A percentile compares a stretch with the other conserved stretches of the same genome.
Evolutionary conservation across 2,329 filamentous ascomycete genomes (phyloP).

Genomic region (Chalaropsis ovoidea): DNA sequence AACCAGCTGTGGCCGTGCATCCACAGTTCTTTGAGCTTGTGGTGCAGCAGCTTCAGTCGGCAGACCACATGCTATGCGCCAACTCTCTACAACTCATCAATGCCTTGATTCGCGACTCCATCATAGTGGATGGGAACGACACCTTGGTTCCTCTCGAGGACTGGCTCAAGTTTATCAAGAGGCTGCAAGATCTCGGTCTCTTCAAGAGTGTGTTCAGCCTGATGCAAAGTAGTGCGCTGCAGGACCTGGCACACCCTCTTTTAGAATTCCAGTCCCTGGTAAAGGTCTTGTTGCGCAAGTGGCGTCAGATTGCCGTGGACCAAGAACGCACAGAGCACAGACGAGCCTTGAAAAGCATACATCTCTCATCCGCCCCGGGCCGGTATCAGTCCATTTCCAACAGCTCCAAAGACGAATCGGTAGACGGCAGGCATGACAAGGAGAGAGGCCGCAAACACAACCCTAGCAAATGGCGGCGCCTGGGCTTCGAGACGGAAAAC

Average conservation of each 20-base stretch:
- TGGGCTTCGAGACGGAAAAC: constrained; percentile 86
- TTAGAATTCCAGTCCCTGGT: constrained; percentile 89
- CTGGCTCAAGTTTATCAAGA: constrained; percentile 93
- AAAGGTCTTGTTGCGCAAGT: constrained; percentile 76
- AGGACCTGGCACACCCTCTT: constrained; percentile 80
- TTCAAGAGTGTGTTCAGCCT: constrained; percentile 85
- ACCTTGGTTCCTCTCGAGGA: constrained; percentile 48
- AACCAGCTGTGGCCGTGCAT: constrained; percentile 81
- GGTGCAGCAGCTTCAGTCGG: constrained; percentile 81
- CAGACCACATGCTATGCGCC: constrained; percentile 89
- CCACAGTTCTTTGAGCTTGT: constrained; percentile 92
- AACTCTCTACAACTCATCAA: constrained; percentile 95
- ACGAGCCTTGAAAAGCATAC: constrained; percentile 72
- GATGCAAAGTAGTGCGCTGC: constrained; percentile 87
- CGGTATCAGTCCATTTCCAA: constrained; percentile 35
- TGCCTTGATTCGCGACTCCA: constrained; percentile 81
- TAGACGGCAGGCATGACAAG: constrained; percentile 30
- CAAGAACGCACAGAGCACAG: constrained; percentile 81
- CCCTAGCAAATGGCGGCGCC: constrained; percentile 81
- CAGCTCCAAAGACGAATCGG: constrained; percentile 34
- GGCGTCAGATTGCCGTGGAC: constrained; percentile 77
- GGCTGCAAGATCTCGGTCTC: constrained; percentile 81
- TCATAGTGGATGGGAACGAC: constrained; percentile 54
- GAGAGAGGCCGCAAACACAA: constrained; percentile 64
- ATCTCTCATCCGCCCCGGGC: constrained; percentile 69